Percentiles rank a stretch among this genome's conserved stretches.
Evolutionary conservation across 2,329 filamentous ascomycete species (phyloP).

Genomic region (Alternaria brassicicola): DNA sequence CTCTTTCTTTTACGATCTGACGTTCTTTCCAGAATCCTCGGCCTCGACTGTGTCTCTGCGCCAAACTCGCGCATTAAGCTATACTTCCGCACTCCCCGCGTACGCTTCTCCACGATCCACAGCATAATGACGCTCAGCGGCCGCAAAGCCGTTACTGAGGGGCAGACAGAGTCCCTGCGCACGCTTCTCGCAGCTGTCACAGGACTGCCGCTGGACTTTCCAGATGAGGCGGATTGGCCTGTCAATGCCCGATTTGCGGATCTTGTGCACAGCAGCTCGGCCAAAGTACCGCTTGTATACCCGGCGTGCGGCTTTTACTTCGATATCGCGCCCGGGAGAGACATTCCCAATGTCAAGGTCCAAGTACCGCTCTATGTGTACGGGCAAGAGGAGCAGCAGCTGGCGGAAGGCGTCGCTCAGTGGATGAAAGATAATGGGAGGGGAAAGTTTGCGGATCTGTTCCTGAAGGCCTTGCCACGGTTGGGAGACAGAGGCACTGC

Average conservation of each 20-base stretch:
- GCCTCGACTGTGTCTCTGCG: conserved; percentile 11
- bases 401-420: not conserved
- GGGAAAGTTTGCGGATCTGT: not conserved
- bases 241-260: not conserved
- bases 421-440: conserved; percentile 10
- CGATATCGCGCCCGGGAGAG: conserved; percentile 24
- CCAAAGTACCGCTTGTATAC: conserved; percentile 24
- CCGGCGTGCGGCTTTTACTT: conserved; percentile 18
- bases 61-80: conserved; percentile 14
- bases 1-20: not conserved
- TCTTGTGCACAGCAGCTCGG: not conserved
- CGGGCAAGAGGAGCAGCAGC: conserved; percentile 17
- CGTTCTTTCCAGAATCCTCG: not conserved
- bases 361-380: conserved; percentile 24
- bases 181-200: conserved; percentile 10
- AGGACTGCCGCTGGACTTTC: conserved; percentile 16
- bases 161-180: conserved; percentile 13
- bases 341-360: conserved; percentile 29
- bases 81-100: conserved; percentile 19
- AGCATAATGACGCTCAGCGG: conserved; percentile 32
- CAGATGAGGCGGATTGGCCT: conserved; percentile 23
- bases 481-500: not conserved
- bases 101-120: conserved; percentile 26
- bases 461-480: not conserved
- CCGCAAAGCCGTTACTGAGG: conserved; percentile 1